Evolutionary conservation across 140 eudicot genomes (phyloP).

Genomic region (Flaveria floridana): DNA sequence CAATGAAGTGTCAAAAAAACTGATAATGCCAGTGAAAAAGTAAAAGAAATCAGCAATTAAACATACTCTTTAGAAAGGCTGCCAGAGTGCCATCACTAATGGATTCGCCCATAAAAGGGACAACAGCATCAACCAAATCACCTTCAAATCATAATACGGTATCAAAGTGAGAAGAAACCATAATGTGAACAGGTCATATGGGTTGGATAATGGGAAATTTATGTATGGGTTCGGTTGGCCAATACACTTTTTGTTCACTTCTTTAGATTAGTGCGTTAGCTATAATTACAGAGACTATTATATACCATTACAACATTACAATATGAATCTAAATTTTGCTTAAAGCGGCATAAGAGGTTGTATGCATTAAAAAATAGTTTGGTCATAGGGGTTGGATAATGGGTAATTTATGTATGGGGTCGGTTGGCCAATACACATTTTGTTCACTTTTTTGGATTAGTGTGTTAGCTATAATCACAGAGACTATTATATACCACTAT

Average conservation of each 20-base stretch:
- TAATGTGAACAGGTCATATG: background rate
- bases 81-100: slow-evolving; percentile 70
- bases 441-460: background rate
- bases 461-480: background rate
- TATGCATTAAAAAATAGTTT: background rate
- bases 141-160: slow-evolving; percentile 38
- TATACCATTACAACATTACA: slow-evolving; percentile 1
- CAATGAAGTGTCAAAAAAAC: slow-evolving; percentile 13
- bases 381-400: background rate
- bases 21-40: slow-evolving; percentile 3
- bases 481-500: background rate
- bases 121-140: slow-evolving; percentile 71
- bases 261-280: background rate
- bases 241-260: background rate
- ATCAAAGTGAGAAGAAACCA: background rate
- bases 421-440: background rate
- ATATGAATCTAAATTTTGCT: background rate
- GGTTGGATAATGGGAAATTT: background rate
- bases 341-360: background rate
- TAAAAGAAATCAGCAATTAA: slow-evolving; percentile 3
- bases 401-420: background rate
- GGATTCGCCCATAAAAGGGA: slow-evolving; percentile 74
- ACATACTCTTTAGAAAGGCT: slow-evolving; percentile 59
- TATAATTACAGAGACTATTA: background rate
- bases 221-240: background rate